These are phyloP conservation scores for Heliamphora exappendiculata DNA, from an alignment of 148 eudicot genomes.

Conservation along the genomic window DNA sequence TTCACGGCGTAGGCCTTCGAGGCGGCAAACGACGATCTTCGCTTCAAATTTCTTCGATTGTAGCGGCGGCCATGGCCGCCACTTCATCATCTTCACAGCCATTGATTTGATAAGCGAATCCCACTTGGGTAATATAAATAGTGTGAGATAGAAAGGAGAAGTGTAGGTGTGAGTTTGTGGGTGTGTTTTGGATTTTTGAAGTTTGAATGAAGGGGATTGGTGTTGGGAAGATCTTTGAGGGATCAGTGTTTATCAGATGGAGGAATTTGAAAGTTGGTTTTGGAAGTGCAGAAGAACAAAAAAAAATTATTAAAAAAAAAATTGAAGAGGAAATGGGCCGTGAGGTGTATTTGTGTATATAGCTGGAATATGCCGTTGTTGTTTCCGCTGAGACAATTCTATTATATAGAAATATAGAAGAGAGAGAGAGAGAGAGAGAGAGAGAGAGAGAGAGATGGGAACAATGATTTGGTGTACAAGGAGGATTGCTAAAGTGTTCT, in stretches of 20 bases:
- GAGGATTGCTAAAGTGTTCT: no score
- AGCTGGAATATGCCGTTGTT: conserved; percentile 1
- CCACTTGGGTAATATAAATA: not conserved
- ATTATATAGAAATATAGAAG: not conserved
- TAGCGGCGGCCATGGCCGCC: conserved; percentile 59
- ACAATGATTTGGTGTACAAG: no score
- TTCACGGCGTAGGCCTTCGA: conserved; percentile 32
- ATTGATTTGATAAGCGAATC: conserved; percentile 10
- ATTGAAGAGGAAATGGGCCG: not conserved
- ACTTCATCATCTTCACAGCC: conserved; percentile 70
- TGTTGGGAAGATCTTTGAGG: not conserved
- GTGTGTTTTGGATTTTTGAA: not conserved
- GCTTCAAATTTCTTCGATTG: conserved; percentile 45
- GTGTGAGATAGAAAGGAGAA: not conserved
- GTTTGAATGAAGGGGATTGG: not conserved
- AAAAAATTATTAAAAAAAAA: no score
- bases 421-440: not conserved
- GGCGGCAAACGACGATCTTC: conserved; percentile 28
- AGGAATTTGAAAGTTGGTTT: not conserved
- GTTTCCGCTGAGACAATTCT: not conserved
- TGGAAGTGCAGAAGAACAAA: no score
- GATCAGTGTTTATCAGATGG: not conserved
- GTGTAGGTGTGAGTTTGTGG: not conserved
- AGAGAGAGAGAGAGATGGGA: conserved; percentile 4
- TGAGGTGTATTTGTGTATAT: not conserved